Evolutionary conservation across 192 early-diverging fungal genomes (phyloP), one percentile per base, ranked within the genome.

Genomic region (Entophlyctis helioformis): DNA sequence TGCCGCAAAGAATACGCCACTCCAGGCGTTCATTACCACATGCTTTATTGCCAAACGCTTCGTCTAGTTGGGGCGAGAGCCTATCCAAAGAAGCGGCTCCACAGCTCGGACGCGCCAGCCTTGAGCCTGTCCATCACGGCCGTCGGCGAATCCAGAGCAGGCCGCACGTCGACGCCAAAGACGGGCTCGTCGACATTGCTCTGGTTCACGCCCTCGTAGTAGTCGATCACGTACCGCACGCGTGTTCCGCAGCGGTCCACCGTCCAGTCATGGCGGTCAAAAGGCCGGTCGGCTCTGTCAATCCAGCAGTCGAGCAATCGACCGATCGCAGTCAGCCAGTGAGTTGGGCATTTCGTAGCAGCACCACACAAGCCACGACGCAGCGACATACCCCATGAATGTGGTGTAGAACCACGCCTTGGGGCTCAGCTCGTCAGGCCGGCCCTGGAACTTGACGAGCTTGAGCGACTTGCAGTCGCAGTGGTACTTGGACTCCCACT

Each of bases 261-360:
- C 29, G 74, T 74, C 94, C 94, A 98, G 72, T 98, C 94, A 55
- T 98, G 94, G 39, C 94, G 79, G 62, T 98, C 94, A 69, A 98
- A 98, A 3, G 94, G 91, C 39, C 70, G 66, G 11, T 87, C 86
- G 19, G 85, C 80, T 36, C 87, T 80, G 49, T 43, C 43, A 57
- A 43, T 63, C 5, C 20, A 15, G 24, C 19, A 18, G 19, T 50
- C 44, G n/a, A 50, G 28, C 11, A 50, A 9, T 13, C 29, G 29
- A 31, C 11, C 6, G 29, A 31, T 31, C 6, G 29, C 29, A 31
- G 5, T n/a, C 42, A 43, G 19, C n/a, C 23, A 43, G 44, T 11
- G 51, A 51, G 29, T 57, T 57, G 2, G 62, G 62, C 2, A 41
- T 50, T 23, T 55, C 43, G 10, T 53, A 28, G 34, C 45, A n/a